Conservation (phyloP, 371 early-diverging fungal species). For the Haplosporangium sp. region DNA sequence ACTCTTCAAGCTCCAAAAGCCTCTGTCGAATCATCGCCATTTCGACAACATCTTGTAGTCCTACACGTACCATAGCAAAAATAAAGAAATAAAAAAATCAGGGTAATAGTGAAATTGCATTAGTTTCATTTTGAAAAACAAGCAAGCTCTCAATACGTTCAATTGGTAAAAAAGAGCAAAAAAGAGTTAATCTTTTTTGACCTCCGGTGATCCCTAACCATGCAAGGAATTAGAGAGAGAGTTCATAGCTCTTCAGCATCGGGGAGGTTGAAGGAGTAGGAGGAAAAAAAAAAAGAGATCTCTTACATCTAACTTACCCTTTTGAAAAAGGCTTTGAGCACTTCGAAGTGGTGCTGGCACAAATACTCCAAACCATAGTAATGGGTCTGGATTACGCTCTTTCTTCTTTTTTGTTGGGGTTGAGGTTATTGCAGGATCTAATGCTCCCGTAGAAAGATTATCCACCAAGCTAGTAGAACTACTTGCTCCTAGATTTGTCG, state of each 20-base stretch:
- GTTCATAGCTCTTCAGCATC: not conserved
- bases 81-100: not conserved
- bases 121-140: not conserved
- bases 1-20: slow-evolving; percentile 25
- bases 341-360: slow-evolving; percentile 42
- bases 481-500: not conserved
- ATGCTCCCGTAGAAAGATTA: not conserved
- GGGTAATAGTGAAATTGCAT: not conserved
- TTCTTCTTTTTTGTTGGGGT: slow-evolving; percentile 27
- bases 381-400: slow-evolving; percentile 41
- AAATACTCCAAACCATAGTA: slow-evolving; percentile 55
- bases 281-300: not conserved
- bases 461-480: not conserved
- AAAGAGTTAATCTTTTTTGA: not conserved
- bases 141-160: not conserved
- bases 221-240: not conserved
- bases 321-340: slow-evolving; percentile 38
- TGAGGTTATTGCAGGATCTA: not conserved
- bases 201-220: not conserved
- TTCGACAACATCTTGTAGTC: slow-evolving; percentile 39
- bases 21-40: slow-evolving; percentile 34
- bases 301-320: slow-evolving; percentile 13
- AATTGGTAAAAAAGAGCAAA: too few species aligned
- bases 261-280: not conserved
- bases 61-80: slow-evolving; percentile 10